Evolutionary conservation across 2,329 filamentous ascomycete species (phyloP).

Genomic region (Fusarium equiseti): DNA sequence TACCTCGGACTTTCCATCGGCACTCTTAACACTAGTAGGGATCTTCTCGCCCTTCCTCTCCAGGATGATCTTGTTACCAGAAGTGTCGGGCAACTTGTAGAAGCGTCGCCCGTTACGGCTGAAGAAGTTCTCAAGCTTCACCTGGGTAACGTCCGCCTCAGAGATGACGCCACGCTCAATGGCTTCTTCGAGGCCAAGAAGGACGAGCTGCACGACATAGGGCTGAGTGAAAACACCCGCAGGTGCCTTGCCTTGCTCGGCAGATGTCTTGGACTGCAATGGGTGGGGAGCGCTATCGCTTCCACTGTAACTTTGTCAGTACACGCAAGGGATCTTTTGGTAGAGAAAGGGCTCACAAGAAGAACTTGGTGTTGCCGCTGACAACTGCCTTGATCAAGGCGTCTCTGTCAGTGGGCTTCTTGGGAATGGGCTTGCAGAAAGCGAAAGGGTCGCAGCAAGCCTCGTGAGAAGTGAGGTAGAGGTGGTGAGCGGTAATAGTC

Average conservation of each 20-base stretch:
- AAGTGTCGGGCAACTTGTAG: conserved; percentile 58
- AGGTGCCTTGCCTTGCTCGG: conserved; percentile 65
- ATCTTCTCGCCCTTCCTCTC: conserved; percentile 59
- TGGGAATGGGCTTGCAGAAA: conserved; percentile 84
- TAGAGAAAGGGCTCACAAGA: conserved; percentile 67
- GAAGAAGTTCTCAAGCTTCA: conserved; percentile 67
- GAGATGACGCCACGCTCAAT: conserved; percentile 65
- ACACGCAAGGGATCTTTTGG: background rate
- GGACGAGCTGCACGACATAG: conserved; percentile 73
- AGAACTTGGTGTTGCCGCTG: conserved; percentile 74
- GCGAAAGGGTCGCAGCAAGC: conserved; percentile 66
- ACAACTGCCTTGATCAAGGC: conserved; percentile 76
- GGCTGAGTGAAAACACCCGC: conserved; percentile 87
- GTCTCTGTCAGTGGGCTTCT: conserved; percentile 77
- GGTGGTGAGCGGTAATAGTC: conserved; percentile 89
- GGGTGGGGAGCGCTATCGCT: conserved; percentile 76
- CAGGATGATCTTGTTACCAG: conserved; percentile 51
- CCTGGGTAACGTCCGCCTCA: conserved; percentile 65
- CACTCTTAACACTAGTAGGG: conserved; percentile 54
- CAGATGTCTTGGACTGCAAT: conserved; percentile 65
- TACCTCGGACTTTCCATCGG: conserved; percentile 57
- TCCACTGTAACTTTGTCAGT: conserved; percentile 51
- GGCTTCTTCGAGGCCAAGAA: conserved; percentile 71
- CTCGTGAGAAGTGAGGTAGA: conserved; percentile 83
- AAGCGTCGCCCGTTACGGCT: conserved; percentile 65